phyloP scores from a whole-genome alignment of 2,329 filamentous ascomycete species.

The Amesomyces nigricolor region DNA sequence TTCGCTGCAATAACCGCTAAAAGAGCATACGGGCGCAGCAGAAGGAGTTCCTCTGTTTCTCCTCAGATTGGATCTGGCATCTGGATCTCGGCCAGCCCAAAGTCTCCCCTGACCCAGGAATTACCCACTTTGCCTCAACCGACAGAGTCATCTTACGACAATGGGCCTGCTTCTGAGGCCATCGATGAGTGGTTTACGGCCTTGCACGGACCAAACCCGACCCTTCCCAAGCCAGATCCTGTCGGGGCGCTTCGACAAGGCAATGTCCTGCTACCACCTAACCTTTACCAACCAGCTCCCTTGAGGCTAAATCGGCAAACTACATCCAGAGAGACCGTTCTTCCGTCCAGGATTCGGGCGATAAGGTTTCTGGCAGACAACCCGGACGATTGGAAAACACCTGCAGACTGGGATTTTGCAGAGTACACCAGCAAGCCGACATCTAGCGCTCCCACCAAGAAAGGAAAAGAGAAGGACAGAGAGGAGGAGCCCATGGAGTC shows the following conservation, averaged over 20 bases:
- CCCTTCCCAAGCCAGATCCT: neutral
- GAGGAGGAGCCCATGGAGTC: neutral
- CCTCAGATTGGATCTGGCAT: neutral
- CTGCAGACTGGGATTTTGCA: slow-evolving; percentile 36
- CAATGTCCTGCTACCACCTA: slow-evolving; percentile 7
- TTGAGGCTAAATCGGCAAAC: slow-evolving; percentile 18
- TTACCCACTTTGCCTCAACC: neutral
- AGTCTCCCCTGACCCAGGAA: neutral
- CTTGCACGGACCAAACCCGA: slow-evolving; percentile 10
- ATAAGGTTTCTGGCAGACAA: slow-evolving; percentile 31
- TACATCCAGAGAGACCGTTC: neutral
- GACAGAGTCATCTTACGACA: neutral
- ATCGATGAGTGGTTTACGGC: slow-evolving; percentile 22
- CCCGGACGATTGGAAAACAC: slow-evolving; percentile 41
- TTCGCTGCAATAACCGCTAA: slow-evolving; percentile 37
- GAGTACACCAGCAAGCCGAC: neutral
- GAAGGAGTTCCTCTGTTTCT: neutral
- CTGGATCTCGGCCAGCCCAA: neutral
- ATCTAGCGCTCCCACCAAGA: neutral
- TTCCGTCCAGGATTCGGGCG: slow-evolving; percentile 15
- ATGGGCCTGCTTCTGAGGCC: slow-evolving; percentile 14
- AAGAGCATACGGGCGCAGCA: slow-evolving; percentile 32
- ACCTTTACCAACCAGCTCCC: slow-evolving; percentile 11
- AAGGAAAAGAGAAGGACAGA: neutral
- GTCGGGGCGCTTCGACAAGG: neutral